Conservation (phyloP, 176 grass and related monocot species). For the Microstegium vimineum region DNA sequence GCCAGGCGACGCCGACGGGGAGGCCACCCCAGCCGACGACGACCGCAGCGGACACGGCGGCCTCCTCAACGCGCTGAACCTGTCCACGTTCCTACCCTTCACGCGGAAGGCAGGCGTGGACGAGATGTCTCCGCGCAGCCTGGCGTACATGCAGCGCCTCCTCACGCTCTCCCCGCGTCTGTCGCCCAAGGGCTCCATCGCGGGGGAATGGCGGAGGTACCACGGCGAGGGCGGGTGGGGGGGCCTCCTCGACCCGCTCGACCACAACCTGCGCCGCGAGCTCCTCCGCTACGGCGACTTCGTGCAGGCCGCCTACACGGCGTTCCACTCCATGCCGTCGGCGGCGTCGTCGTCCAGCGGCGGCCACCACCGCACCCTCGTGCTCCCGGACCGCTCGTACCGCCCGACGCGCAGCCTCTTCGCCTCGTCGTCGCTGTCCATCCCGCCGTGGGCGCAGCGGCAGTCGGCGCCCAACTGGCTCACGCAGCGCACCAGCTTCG, state of each 20-base stretch:
- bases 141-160: constrained; percentile 61
- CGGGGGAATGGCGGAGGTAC: constrained; percentile 42
- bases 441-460: constrained; percentile 48
- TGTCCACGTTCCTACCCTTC: constrained; percentile 40
- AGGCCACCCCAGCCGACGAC: not conserved
- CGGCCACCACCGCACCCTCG: constrained; percentile 19
- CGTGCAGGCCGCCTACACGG: constrained; percentile 55
- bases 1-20: not conserved
- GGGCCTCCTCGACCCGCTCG: constrained; percentile 64
- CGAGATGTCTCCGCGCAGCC: constrained; percentile 70
- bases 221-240: constrained; percentile 56
- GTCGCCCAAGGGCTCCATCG: constrained; percentile 55
- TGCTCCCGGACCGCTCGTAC: constrained; percentile 58
- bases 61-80: constrained; percentile 45
- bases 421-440: constrained; percentile 55
- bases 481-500: constrained; percentile 60
- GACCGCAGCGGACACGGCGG: constrained; percentile 17
- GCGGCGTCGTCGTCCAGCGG: not conserved
- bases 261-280: constrained; percentile 68
- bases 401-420: constrained; percentile 55
- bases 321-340: constrained; percentile 59
- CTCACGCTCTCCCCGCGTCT: constrained; percentile 46
- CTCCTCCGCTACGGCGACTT: constrained; percentile 68
- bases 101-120: constrained; percentile 23
- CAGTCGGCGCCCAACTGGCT: constrained; percentile 17